Evolutionary conservation across 148 eudicot species (phyloP), one percentile per base, ranked within the genome.

Genomic region (Beta vulgaris): DNA sequence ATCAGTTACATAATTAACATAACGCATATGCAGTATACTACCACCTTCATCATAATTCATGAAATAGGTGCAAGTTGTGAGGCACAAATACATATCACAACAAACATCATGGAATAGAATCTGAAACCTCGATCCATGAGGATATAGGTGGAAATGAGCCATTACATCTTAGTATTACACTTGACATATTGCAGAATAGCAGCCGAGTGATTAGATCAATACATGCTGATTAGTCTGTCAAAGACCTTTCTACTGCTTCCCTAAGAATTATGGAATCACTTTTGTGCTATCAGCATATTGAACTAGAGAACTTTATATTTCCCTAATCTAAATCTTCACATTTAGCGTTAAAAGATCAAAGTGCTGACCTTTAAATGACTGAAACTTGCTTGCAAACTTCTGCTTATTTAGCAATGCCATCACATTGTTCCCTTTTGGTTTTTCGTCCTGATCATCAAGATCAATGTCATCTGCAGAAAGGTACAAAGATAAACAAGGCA

Each of bases 341-440:
- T 18, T 31, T 18, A 68, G 11, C 63, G 25, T 7, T 10, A 16
- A 60, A 71, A 43, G 28, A 72, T 54, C n/a, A 40, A 31, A 59
- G 75, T 72, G 79, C 87, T 81, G 60, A 88, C 99, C 99, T 88
- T 89, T 96, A 32, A 92, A 67, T 28, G 93, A 85, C 34, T 89
- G 90, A 73, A 96, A 92, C 85, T 68, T 92, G 87, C 92, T 91
- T 34, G 91, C 80, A 15, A 96, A 69, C 69, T 89, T 96, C 87
- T 96, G 86, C 73, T 85, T 91, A 81, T 91, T 91, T 58, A 91
- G 49, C 78, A 87, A 86, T 71, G 89, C 85, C 82, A 85, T 89
- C 81, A 91, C 75, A 75, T 86, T 83, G 76, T 88, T 60, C 55
- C 93, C 93, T 82, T 88, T 92, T 37, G 89, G 88, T 78, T 88